Percentiles rank a stretch among this genome's conserved stretches.
These are phyloP conservation scores for Metarhizium album DNA, from an alignment of 2,329 filamentous ascomycete species.

Conservation along the genomic window DNA sequence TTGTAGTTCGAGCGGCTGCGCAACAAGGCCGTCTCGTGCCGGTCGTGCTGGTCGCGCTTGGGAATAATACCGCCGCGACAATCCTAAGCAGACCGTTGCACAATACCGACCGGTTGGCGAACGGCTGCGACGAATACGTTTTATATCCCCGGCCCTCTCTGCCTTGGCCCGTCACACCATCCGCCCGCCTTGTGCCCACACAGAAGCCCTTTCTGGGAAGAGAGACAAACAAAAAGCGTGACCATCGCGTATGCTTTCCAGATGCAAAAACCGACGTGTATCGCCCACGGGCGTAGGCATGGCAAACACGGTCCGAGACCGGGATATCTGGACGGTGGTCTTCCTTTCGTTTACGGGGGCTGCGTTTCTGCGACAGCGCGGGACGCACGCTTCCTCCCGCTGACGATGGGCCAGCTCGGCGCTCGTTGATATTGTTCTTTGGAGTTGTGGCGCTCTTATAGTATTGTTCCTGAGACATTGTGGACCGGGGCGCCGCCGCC, in stretches of 20 bases:
- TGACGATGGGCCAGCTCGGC: background rate
- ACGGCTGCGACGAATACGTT: background rate
- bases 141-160: too few relatives aligned
- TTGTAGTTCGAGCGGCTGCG: too few relatives aligned
- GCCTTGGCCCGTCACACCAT: background rate
- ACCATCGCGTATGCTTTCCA: too few relatives aligned
- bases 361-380: background rate
- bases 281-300: too few relatives aligned
- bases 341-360: background rate
- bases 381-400: background rate
- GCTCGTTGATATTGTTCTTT: constrained; percentile 22
- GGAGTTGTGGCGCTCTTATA: constrained; percentile 18
- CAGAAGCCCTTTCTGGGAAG: background rate
- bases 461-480: constrained; percentile 22
- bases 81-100: background rate
- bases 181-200: background rate
- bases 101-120: background rate
- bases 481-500: background rate
- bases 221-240: background rate
- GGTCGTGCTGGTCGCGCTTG: too few relatives aligned
- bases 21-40: too few relatives aligned
- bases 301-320: too few relatives aligned
- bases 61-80: background rate
- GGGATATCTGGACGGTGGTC: background rate
- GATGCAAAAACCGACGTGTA: too few relatives aligned